A percentile compares a stretch with the other conserved stretches of the same genome.
phyloP scores from a whole-genome alignment of 495 filamentous ascomycete genomes.

The Chlorociboria aeruginascens region DNA sequence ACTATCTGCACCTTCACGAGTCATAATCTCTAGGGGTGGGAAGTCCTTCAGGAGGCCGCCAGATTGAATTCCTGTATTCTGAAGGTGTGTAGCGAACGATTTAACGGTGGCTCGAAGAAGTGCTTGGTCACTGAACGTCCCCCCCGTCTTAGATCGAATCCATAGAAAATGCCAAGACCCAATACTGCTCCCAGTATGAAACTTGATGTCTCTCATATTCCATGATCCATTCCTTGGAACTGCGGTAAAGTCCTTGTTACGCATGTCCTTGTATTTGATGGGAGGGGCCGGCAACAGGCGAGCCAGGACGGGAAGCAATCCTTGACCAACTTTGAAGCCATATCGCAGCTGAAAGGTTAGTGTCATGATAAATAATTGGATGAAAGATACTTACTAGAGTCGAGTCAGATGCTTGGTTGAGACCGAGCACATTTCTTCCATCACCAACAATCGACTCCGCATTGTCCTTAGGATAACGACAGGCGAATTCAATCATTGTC shows the following conservation, averaged over 20 bases:
- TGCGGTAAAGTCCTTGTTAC: slow-evolving; percentile 2
- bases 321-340: slow-evolving; percentile 37
- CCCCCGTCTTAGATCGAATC: slow-evolving; percentile 3
- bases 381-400: slow-evolving; percentile 21
- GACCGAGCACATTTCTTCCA: slow-evolving; percentile 37
- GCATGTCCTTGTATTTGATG: slow-evolving; percentile 34
- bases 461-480: slow-evolving; percentile 51
- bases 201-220: slow-evolving; percentile 41
- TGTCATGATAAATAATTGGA: slow-evolving; percentile 5
- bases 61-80: slow-evolving; percentile 25
- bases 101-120: slow-evolving; percentile 16
- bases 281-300: slow-evolving; percentile 46
- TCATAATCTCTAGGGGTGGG: not conserved
- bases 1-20: slow-evolving; percentile 6
- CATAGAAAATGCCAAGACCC: slow-evolving; percentile 25
- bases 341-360: slow-evolving; percentile 32
- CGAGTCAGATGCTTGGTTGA: slow-evolving; percentile 21
- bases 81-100: slow-evolving; percentile 23
- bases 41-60: slow-evolving; percentile 17
- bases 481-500: slow-evolving; percentile 58
- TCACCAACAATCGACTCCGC: slow-evolving; percentile 48
- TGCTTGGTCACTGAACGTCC: not conserved
- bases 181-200: slow-evolving; percentile 26
- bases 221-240: slow-evolving; percentile 33
- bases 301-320: slow-evolving; percentile 52